Conservation (phyloP, 2,329 filamentous ascomycete genomes). For the Alternaria longipes region DNA sequence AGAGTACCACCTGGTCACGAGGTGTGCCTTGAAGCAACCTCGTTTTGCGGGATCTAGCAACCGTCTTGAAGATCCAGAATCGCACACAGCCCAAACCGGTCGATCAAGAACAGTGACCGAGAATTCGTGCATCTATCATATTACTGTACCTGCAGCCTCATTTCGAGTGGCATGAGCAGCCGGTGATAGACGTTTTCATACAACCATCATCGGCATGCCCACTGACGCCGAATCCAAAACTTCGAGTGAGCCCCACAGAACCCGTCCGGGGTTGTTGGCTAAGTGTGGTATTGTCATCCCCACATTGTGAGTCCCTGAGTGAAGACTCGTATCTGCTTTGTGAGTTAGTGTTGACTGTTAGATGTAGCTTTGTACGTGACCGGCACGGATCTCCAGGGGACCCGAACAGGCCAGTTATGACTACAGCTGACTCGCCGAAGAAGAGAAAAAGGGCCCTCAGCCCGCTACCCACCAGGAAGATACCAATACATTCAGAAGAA, state of each 20-base stretch:
- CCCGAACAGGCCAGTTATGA: constrained; percentile 37
- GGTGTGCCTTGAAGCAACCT: constrained; percentile 9
- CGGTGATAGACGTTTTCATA: constrained; percentile 30
- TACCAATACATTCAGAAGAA: constrained; percentile 22
- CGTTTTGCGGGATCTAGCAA: background rate
- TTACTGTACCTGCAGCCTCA: constrained; percentile 5
- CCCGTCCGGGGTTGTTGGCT: constrained; percentile 34
- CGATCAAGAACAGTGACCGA: background rate
- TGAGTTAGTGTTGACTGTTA: constrained; percentile 8
- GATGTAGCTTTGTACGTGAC: constrained; percentile 44
- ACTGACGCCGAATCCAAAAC: constrained; percentile 38
- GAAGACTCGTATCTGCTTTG: background rate
- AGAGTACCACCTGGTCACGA: constrained; percentile 14
- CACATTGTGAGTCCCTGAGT: constrained; percentile 35
- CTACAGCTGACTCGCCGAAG: constrained; percentile 43
- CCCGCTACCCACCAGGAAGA: constrained; percentile 24
- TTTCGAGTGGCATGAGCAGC: constrained; percentile 32
- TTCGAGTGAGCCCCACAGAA: constrained; percentile 38
- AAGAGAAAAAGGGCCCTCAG: constrained; percentile 46
- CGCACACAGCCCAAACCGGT: constrained; percentile 30
- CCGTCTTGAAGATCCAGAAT: background rate
- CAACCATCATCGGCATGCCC: constrained; percentile 41
- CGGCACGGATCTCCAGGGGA: constrained; percentile 34
- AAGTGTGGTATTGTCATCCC: constrained; percentile 40
- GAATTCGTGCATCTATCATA: background rate